Evolutionary conservation across 1,139 yeast genomes (phyloP), one percentile per base, ranked within the genome.

Genomic region (Geotrichum cucujoidarum): DNA sequence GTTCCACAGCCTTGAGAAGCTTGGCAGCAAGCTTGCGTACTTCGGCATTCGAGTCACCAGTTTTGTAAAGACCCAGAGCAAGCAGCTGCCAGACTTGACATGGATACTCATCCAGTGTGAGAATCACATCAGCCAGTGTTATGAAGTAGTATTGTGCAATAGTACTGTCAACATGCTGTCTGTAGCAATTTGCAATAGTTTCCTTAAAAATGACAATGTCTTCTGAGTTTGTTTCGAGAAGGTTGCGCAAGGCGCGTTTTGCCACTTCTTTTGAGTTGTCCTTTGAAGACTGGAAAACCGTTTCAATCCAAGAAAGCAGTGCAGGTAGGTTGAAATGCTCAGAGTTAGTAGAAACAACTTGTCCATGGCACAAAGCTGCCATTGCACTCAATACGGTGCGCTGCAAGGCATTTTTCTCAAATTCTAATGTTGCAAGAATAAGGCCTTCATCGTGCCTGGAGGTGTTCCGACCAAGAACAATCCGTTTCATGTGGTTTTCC

Each of bases 381-480:
- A 94, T 86, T 41, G 95, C 81, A 54, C 88, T 83, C 45, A 88
- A 71, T 0, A 95, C 77, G 0, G 95, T 76, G 31, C 75, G 69
- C 56, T 88, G 90, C 13, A 90, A 67, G 30, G 83, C 80, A 45
- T 81, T 77, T 57, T 78, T 78, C 61, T 90, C 96, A 39, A 90
- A 76, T 61, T 92, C 97, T 53, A 92, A 73, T 3, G 92, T 81
- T 0, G 97, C 95, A 36, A 78, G 74, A 13, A 84, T 69, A 32
- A 69, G 60, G 32, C 66, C 69, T 22, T 63, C 66, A 35, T 68
- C 73, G 6, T 63, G 58, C 0, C 60, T 49, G 21, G 67, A 68
- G 24, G 59, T 59, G 5, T 59, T 53, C 4, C 54, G 45, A 0
- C 57, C 54, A 21, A 57, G 45, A 21, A 62, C 50, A n/a, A 64